phyloP scores from a whole-genome alignment of 1,139 yeast genomes.

The Petasospora fabianii region DNA sequence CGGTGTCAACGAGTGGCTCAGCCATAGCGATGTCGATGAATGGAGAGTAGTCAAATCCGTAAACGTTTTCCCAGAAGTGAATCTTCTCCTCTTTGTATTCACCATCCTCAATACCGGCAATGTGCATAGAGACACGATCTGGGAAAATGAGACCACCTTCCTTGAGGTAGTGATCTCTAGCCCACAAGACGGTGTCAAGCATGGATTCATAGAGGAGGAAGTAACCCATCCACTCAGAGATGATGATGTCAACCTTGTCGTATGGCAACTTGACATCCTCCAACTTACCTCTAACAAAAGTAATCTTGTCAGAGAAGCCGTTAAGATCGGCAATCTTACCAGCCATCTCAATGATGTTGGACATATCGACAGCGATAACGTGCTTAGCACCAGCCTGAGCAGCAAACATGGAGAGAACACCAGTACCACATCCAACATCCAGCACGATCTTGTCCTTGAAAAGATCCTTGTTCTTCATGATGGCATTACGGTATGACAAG shows the following conservation, averaged over 20 bases:
- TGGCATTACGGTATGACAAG: conserved; percentile 86
- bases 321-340: conserved; percentile 77
- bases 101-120: conserved; percentile 94
- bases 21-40: conserved; percentile 72
- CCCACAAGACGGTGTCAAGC: conserved; percentile 94
- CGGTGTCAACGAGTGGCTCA: conserved; percentile 94
- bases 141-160: conserved; percentile 93
- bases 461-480: conserved; percentile 81
- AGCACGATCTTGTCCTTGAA: conserved; percentile 94
- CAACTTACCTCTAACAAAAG: conserved; percentile 86
- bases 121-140: conserved; percentile 84
- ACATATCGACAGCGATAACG: conserved; percentile 96
- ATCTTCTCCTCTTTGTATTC: conserved; percentile 91
- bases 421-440: conserved; percentile 99
- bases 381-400: conserved; percentile 97
- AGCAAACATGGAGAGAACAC: conserved; percentile 97
- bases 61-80: conserved; percentile 94
- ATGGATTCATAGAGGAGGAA: conserved; percentile 92
- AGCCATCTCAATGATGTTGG: conserved; percentile 94
- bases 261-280: conserved; percentile 89
- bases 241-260: conserved; percentile 84
- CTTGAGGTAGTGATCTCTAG: conserved; percentile 87
- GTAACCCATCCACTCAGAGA: conserved; percentile 99
- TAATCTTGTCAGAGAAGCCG: conserved; percentile 84
- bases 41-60: conserved; percentile 90